Conservation (phyloP, 2,329 filamentous ascomycete genomes). For the Escovopsis sp. region DNA sequence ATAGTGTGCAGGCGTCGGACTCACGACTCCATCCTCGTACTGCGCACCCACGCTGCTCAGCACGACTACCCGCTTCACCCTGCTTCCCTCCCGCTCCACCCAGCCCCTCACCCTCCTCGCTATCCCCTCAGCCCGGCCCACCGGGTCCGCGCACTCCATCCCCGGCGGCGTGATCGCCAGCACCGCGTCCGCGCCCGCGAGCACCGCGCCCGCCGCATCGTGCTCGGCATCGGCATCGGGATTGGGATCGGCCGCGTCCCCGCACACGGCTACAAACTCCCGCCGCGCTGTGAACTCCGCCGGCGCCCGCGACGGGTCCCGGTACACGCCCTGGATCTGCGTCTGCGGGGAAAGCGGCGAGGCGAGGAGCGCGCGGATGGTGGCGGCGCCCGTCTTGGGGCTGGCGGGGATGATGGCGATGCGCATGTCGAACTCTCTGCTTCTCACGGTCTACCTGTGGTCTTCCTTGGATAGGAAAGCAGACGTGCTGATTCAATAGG, state of each 20-base stretch:
- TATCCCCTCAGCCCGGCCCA: conserved; percentile 7
- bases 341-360: neutral
- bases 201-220: conserved; percentile 13
- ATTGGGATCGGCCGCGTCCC: conserved; percentile 14
- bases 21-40: conserved; percentile 17
- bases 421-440: conserved; percentile 8
- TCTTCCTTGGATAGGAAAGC: neutral
- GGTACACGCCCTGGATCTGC: conserved; percentile 16
- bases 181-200: conserved; percentile 16
- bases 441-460: neutral
- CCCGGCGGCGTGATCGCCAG: conserved; percentile 18
- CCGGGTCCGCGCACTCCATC: conserved; percentile 12
- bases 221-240: too few relatives aligned
- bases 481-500: too few relatives aligned
- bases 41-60: conserved; percentile 20
- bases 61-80: conserved; percentile 17
- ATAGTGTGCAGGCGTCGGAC: too few relatives aligned
- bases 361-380: conserved; percentile 15
- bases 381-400: conserved; percentile 16
- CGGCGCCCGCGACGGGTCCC: conserved; percentile 15
- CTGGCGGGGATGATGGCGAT: conserved; percentile 19
- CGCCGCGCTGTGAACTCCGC: conserved; percentile 11
- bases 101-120: conserved; percentile 17
- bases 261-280: conserved; percentile 15
- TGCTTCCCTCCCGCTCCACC: conserved; percentile 8